These are phyloP conservation scores for Penicillium goetzii DNA, from an alignment of 495 filamentous ascomycete species.

Conservation along the genomic window DNA sequence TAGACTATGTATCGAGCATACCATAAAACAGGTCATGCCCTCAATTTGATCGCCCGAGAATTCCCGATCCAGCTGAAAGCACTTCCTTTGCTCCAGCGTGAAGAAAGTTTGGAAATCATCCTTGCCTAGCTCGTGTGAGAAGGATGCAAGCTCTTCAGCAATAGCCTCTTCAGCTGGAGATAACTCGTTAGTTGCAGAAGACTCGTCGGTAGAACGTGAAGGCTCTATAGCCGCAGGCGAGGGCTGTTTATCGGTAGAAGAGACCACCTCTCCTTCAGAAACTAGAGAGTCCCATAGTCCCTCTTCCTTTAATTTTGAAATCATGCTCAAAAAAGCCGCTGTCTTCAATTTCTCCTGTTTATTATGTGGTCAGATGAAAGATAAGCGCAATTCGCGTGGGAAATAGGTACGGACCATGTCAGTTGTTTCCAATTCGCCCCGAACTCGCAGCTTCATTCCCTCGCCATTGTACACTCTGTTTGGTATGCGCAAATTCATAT, in stretches of 20 bases:
- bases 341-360: background rate
- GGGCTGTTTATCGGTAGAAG: background rate
- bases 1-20: background rate
- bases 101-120: background rate
- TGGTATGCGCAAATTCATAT: background rate
- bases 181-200: background rate
- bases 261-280: background rate
- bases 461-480: background rate
- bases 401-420: background rate
- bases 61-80: background rate
- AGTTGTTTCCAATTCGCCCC: background rate
- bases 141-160: background rate
- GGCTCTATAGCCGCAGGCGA: background rate
- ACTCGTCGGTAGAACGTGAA: background rate
- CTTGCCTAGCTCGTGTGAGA: background rate
- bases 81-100: background rate
- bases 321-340: background rate
- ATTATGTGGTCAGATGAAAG: background rate
- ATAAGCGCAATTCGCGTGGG: background rate
- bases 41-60: slow-evolving; percentile 8
- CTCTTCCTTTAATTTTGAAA: slow-evolving; percentile 1
- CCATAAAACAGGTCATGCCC: slow-evolving; percentile 1
- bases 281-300: slow-evolving; percentile 1
- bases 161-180: background rate
- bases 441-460: background rate